Conservation (phyloP, 179 eudicot species). For the Spinacia oleracea region DNA sequence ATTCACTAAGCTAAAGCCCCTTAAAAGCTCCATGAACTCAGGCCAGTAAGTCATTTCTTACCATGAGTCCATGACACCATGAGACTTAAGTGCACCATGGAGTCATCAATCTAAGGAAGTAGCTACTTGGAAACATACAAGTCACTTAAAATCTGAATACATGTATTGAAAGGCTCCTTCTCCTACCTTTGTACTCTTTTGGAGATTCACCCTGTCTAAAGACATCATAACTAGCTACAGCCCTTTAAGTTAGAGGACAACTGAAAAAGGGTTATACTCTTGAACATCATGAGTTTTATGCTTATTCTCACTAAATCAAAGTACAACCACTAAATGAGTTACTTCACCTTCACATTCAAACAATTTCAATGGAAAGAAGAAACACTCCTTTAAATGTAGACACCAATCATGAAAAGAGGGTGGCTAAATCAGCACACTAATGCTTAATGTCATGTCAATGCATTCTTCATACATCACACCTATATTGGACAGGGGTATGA, state of each 20-base stretch:
- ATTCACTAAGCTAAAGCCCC: neutral
- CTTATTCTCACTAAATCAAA: neutral
- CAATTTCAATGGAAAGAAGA: neutral
- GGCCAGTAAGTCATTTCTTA: neutral
- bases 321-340: neutral
- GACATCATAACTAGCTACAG: neutral
- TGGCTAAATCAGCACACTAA: neutral
- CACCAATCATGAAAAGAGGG: neutral
- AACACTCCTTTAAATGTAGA: neutral
- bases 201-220: neutral
- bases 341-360: constrained; percentile 2
- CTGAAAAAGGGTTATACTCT: neutral
- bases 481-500: too few relatives aligned
- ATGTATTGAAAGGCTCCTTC: neutral
- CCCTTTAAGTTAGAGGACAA: neutral
- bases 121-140: neutral
- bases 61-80: neutral
- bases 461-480: neutral
- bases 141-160: neutral
- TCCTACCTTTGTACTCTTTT: neutral
- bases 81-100: neutral
- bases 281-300: neutral
- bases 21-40: neutral
- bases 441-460: too few relatives aligned
- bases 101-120: neutral